A percentile compares a stretch with the other conserved stretches of the same genome.
Evolutionary conservation across 1,284 basidiomycete species (phyloP).

Genomic region (Mycosarcoma mackinlayi): DNA sequence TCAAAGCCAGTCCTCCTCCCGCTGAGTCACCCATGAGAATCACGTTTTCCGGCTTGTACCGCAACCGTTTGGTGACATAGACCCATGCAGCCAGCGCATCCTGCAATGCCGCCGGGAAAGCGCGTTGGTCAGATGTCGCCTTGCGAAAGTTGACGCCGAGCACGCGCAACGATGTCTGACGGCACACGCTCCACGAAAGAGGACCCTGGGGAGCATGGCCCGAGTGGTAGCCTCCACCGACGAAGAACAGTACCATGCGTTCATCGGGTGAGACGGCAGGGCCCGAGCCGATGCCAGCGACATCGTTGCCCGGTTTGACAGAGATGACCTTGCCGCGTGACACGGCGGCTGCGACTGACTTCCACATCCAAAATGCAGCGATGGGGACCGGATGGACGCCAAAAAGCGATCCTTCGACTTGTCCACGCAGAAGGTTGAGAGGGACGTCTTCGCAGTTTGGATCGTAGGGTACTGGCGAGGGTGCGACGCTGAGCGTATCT

Average conservation of each 20-base stretch:
- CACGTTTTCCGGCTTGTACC: constrained; percentile 28
- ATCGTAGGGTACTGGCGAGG: constrained; percentile 12
- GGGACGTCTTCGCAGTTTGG: constrained; percentile 3
- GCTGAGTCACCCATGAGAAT: constrained; percentile 38
- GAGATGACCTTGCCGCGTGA: constrained; percentile 16
- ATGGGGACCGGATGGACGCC: constrained; percentile 6
- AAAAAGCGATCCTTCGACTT: constrained; percentile 6
- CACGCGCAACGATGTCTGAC: constrained; percentile 33
- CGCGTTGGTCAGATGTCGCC: constrained; percentile 11
- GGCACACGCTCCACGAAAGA: constrained; percentile 27
- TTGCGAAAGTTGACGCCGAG: constrained; percentile 39
- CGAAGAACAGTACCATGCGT: constrained; percentile 37
- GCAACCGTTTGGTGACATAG: constrained; percentile 31
- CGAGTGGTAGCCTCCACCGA: constrained; percentile 38
- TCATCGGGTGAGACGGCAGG: constrained; percentile 13
- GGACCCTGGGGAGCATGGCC: constrained; percentile 26
- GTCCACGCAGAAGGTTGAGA: constrained; percentile 15
- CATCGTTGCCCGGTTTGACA: constrained; percentile 32
- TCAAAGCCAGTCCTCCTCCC: constrained; percentile 19
- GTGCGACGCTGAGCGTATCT: constrained; percentile 4
- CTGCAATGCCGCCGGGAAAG: constrained; percentile 31
- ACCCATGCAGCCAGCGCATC: constrained; percentile 39
- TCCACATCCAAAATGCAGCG: constrained; percentile 39
- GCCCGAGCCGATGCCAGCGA: constrained; percentile 23
- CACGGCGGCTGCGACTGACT: constrained; percentile 20